Evolutionary conservation across 2,329 filamentous ascomycete genomes (phyloP).

Genomic region (Fusarium brachygibbosum): DNA sequence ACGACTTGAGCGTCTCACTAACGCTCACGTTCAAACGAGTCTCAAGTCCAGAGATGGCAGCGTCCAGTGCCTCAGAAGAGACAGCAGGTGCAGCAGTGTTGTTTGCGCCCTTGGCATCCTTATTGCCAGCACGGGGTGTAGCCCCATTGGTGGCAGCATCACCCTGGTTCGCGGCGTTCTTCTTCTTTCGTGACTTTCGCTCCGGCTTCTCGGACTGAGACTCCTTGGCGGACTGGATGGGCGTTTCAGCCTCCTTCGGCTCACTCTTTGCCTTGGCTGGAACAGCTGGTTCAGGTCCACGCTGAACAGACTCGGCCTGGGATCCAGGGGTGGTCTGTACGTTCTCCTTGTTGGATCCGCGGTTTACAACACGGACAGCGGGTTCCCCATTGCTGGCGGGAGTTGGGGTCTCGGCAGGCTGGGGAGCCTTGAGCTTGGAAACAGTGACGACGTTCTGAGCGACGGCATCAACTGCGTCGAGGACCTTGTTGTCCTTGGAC

Average conservation of each 20-base stretch:
- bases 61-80: conserved; percentile 64
- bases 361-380: conserved; percentile 53
- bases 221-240: conserved; percentile 56
- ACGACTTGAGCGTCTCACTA: conserved; percentile 66
- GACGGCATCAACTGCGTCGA: conserved; percentile 82
- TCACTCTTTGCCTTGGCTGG: conserved; percentile 60
- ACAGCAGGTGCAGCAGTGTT: conserved; percentile 48
- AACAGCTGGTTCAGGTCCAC: conserved; percentile 51
- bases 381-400: conserved; percentile 54
- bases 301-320: conserved; percentile 50
- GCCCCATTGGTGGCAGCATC: conserved; percentile 63
- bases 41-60: conserved; percentile 68
- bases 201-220: conserved; percentile 70
- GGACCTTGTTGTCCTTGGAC: conserved; percentile 89
- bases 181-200: conserved; percentile 76
- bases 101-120: conserved; percentile 52
- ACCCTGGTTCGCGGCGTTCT: conserved; percentile 60
- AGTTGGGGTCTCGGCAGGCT: conserved; percentile 54
- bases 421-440: conserved; percentile 73
- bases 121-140: conserved; percentile 54
- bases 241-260: conserved; percentile 63
- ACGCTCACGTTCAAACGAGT: conserved; percentile 64
- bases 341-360: conserved; percentile 56
- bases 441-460: conserved; percentile 81
- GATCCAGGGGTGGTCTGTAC: conserved; percentile 45